A percentile compares a stretch with the other conserved stretches of the same genome.
phyloP scores from a whole-genome alignment of 75 land plant genomes.

The Azolla pinnata region DNA sequence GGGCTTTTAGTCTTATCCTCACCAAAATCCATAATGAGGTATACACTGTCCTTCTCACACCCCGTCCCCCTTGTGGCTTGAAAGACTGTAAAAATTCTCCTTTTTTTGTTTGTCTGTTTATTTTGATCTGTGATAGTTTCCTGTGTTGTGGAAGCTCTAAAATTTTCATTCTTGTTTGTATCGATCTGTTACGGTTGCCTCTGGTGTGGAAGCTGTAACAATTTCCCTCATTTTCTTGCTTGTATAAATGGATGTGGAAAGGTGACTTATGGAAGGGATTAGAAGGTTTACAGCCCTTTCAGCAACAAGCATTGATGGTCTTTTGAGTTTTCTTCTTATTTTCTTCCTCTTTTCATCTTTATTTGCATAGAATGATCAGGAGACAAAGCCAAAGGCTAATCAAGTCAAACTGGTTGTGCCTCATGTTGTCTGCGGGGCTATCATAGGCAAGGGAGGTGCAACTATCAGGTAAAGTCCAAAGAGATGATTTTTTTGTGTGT shows the following conservation, averaged over 20 bases:
- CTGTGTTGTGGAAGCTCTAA: not conserved
- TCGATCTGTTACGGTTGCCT: not conserved
- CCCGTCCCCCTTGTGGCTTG: not conserved
- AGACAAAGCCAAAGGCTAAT: slow-evolving; percentile 12
- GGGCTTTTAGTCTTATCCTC: slow-evolving; percentile 16
- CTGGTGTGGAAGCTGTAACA: not conserved
- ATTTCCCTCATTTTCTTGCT: not conserved
- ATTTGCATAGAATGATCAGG: slow-evolving; percentile 2
- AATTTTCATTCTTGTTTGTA: slow-evolving; percentile 2
- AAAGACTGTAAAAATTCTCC: not conserved
- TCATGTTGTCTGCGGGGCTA: slow-evolving; percentile 17
- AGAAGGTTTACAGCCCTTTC: not conserved
- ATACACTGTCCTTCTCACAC: not conserved
- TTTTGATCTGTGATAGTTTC: not conserved
- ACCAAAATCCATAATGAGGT: slow-evolving; percentile 17
- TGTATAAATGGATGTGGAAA: not conserved
- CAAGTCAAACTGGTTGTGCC: slow-evolving; percentile 15
- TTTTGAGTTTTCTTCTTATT: not conserved
- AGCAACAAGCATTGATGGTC: not conserved
- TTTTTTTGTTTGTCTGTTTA: not conserved
- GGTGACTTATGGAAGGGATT: too few relatives aligned
- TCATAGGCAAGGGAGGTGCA: slow-evolving; percentile 25
- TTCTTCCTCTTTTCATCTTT: not conserved
- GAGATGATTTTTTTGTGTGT: too few relatives aligned
- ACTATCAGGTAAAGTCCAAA: slow-evolving; percentile 29